Base-by-base conservation (phyloP, 305 asterid genomes). In the Fraxinus xanthoxyloides region DNA sequence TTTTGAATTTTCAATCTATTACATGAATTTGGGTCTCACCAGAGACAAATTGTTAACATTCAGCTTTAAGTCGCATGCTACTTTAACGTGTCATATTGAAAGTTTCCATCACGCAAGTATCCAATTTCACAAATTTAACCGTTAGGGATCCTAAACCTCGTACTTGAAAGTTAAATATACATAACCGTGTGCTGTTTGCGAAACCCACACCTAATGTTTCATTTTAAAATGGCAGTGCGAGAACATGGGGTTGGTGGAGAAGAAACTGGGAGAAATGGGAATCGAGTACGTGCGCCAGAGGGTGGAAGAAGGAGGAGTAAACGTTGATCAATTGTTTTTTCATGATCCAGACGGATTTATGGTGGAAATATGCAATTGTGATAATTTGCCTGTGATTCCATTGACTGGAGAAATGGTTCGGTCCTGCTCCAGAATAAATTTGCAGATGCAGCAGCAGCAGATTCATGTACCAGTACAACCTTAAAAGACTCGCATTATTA, bases 361-460 rank as follows among this genome's bases (percentile, higher is more conserved):
- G 99, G 90, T 94, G 4, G 99, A 95, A 81, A 95, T 95, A 40
- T 95, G 99, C 89, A 92, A 95, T 87, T 95, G 99, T 75, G 99
- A 95, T 46, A 90, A 94, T 77, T 85, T 95, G 24, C 98, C 99
- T 12, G 85, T 95, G 40, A 36, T 95, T 67, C 97, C 99, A 0
- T 51, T 95, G 78, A 92, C 97, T 28, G 97, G 93, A 24, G 97
- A 90, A 80, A 82, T 92, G 80, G 92, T 90, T 75, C 91, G 95
- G 0, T 87, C 97, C 0, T 95, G 99, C 81, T 91, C 97, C 0
- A 85, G 92, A 70, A 26, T 89, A 6, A 91, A 92, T 67, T 81
- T 93, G 10, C 91, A 87, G 82, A 82, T 85, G 85, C 86, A 81
- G 38, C 94, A 82, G 84, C 93, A 90, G 75, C 91, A 86, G 82